Conservation (phyloP, 2,329 filamentous ascomycete genomes). For the Botryosphaeria dothidea region DNA sequence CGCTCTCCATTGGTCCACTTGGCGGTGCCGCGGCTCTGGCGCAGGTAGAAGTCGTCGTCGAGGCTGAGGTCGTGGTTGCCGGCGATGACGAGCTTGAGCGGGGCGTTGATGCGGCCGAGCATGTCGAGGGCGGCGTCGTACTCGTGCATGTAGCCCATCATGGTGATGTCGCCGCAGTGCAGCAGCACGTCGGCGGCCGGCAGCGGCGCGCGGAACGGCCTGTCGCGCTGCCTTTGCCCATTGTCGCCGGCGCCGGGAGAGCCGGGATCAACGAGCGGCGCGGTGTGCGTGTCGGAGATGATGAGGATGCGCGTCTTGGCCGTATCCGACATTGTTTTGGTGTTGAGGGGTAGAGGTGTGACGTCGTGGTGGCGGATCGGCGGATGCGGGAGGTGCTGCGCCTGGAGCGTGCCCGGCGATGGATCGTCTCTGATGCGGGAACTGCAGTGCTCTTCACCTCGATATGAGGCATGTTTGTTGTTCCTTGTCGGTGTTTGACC, state of each 20-base stretch:
- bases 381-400: no score
- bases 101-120: slow-evolving; percentile 51
- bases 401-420: no score
- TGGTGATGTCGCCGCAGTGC: slow-evolving; percentile 62
- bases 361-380: no score
- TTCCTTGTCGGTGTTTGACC: no score
- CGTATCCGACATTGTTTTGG: background rate
- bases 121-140: slow-evolving; percentile 50
- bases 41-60: slow-evolving; percentile 52
- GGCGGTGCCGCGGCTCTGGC: background rate
- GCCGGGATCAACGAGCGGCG: slow-evolving; percentile 17
- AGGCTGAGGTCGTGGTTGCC: slow-evolving; percentile 65
- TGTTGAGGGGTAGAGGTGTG: no score
- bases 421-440: no score
- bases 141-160: slow-evolving; percentile 49
- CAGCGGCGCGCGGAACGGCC: slow-evolving; percentile 41
- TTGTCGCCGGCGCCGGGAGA: background rate
- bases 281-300: slow-evolving; percentile 46
- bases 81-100: slow-evolving; percentile 62
- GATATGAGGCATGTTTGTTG: no score
- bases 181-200: slow-evolving; percentile 56
- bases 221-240: background rate
- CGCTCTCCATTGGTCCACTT: slow-evolving; percentile 25
- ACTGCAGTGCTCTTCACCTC: no score
- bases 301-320: slow-evolving; percentile 45